Evolutionary conservation across 108 stramenopile species (phyloP), one percentile per base, ranked within the genome.

Genomic region (Pseudonitzschia delicatissima): DNA sequence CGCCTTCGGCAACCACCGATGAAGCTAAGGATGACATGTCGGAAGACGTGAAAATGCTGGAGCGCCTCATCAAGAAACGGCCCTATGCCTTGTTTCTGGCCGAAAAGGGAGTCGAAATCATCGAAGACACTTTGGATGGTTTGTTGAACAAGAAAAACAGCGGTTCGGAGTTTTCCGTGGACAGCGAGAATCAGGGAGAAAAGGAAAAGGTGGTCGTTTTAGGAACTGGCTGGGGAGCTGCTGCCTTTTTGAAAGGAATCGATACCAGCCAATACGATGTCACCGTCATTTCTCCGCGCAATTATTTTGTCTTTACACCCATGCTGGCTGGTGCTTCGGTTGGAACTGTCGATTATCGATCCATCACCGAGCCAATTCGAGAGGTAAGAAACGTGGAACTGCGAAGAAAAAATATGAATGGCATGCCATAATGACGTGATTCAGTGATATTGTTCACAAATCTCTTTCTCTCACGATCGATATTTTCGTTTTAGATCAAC

Each of bases 291-390:
- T 88, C 88, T 37, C 97, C 97, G 1, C 64, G 97, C 26, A 96
- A 98, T 59, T 93, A 92, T 68, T 96, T 98, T 63, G 76, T 96
- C 7, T 96, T 96, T 68, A 98, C 97, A 0, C 97, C 97, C 57
- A 96, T 98, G 97, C 76, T 98, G 29, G 96, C 97, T n/a, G 95
- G 94, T 20, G 87, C 93, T 9, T 82, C 83, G 44, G 96, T 94
- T 27, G 97, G 97, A 4, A 95, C 96, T 0, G 96, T 98, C 31
- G 97, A 98, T 44, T 96, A 75, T 77, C 65, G 86, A 62, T 87
- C 82, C 68, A 98, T 98, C 70, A 91, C 86, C 1, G 91, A 96
- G 71, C 89, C 96, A 18, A 81, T 98, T 64, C 92, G 97, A n/a
- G 77, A 86, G 82, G 79, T 86, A 48, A 49, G 83, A 45, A 29